A percentile compares a stretch with the other conserved stretches of the same genome.
phyloP scores from a whole-genome alignment of 2,329 filamentous ascomycete species.

The Aspergillus luchuensis region DNA sequence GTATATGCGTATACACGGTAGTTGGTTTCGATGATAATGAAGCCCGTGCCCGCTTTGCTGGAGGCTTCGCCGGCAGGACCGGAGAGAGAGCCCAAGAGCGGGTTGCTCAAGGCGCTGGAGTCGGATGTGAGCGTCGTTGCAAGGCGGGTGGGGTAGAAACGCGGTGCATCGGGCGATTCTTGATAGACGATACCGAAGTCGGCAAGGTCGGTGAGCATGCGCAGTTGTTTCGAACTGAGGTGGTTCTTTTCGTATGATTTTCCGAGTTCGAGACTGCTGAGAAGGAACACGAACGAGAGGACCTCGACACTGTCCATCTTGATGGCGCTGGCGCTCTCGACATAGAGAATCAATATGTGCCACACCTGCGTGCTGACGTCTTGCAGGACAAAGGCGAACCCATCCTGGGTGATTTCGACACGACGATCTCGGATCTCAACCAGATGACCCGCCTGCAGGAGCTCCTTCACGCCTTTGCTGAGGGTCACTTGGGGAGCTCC shows the following conservation, averaged over 20 bases:
- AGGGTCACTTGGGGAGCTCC: constrained; percentile 55
- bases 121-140: constrained; percentile 87
- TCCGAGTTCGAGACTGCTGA: constrained; percentile 89
- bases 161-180: constrained; percentile 46
- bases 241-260: constrained; percentile 86
- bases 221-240: constrained; percentile 75
- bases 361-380: constrained; percentile 97
- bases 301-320: constrained; percentile 89
- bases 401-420: constrained; percentile 83
- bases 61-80: constrained; percentile 36
- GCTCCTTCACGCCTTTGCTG: constrained; percentile 77
- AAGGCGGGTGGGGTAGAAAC: constrained; percentile 86
- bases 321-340: constrained; percentile 75
- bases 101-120: constrained; percentile 70
- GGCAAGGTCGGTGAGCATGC: constrained; percentile 86
- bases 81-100: constrained; percentile 65
- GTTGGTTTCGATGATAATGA: constrained; percentile 96
- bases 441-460: constrained; percentile 77
- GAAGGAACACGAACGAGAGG: constrained; percentile 91
- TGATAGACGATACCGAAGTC: constrained; percentile 91
- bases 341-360: constrained; percentile 90
- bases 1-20: constrained; percentile 98
- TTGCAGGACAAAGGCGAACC: constrained; percentile 92
- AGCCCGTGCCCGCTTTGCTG: constrained; percentile 56
- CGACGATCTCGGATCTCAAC: constrained; percentile 63